phyloP scores from a whole-genome alignment of 2,329 filamentous ascomycete species.

The Fusarium domesticum region DNA sequence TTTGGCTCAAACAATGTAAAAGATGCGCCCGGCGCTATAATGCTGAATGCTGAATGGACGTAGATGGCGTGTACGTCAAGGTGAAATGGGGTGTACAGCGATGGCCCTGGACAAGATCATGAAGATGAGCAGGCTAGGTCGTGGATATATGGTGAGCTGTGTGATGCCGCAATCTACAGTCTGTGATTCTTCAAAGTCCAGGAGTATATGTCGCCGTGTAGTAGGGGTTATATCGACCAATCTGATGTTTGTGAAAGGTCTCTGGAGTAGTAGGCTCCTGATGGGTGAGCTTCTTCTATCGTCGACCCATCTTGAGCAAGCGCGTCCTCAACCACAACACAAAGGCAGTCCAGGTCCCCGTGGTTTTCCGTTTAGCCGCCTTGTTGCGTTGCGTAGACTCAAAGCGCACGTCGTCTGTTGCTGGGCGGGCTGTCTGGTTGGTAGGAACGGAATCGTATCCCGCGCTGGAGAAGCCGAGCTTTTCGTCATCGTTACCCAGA shows the following conservation, averaged over 20 bases:
- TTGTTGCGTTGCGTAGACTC: constrained; percentile 42
- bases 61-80: constrained; percentile 15
- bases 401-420: constrained; percentile 45
- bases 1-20: neutral
- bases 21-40: neutral
- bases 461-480: constrained; percentile 43
- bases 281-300: constrained; percentile 30
- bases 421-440: constrained; percentile 25
- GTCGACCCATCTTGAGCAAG: constrained; percentile 41
- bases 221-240: constrained; percentile 4
- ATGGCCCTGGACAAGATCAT: constrained; percentile 9
- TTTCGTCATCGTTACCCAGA: constrained; percentile 36
- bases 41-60: neutral
- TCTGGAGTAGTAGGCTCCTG: constrained; percentile 10
- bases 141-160: constrained; percentile 2
- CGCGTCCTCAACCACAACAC: constrained; percentile 62
- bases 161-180: neutral
- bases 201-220: constrained; percentile 16
- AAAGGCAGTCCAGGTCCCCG: constrained; percentile 60
- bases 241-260: constrained; percentile 9
- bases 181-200: constrained; percentile 7
- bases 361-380: constrained; percentile 58
- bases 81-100: constrained; percentile 10
- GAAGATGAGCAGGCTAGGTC: constrained; percentile 3
- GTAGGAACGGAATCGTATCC: constrained; percentile 45